phyloP scores from a whole-genome alignment of 495 filamentous ascomycete genomes.

The Daldinia loculata region DNA sequence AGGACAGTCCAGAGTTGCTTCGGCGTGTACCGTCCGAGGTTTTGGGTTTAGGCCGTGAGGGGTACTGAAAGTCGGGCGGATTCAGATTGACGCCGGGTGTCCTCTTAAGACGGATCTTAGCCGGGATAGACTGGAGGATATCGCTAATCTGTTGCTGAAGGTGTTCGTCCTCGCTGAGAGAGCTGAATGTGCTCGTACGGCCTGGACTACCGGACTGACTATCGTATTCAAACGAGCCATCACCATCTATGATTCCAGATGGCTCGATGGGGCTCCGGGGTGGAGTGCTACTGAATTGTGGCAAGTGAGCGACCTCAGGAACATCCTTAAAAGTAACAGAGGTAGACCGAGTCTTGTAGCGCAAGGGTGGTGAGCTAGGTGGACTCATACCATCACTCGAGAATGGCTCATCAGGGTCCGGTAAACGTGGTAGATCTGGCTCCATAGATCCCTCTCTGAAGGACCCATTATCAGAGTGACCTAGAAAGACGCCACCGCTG shows the following conservation, averaged over 20 bases:
- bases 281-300: constrained; percentile 37
- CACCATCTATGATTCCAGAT: constrained; percentile 43
- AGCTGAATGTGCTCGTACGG: constrained; percentile 43
- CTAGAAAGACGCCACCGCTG: constrained; percentile 29
- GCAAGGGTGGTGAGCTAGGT: constrained; percentile 55
- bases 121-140: constrained; percentile 81
- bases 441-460: constrained; percentile 45
- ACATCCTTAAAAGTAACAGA: constrained; percentile 57
- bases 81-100: constrained; percentile 59
- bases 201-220: constrained; percentile 46
- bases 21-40: constrained; percentile 49
- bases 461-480: constrained; percentile 33
- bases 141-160: constrained; percentile 87
- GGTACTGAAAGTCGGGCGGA: constrained; percentile 58
- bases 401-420: constrained; percentile 45
- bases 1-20: constrained; percentile 55
- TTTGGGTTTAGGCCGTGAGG: constrained; percentile 47
- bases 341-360: constrained; percentile 49
- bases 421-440: constrained; percentile 49
- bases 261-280: constrained; percentile 38
- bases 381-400: constrained; percentile 51
- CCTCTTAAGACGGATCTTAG: constrained; percentile 77
- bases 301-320: constrained; percentile 50
- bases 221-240: constrained; percentile 49
- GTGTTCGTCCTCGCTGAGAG: constrained; percentile 62